phyloP scores from a whole-genome alignment of 495 filamentous ascomycete species.

The Xylaria flabelliformis region DNA sequence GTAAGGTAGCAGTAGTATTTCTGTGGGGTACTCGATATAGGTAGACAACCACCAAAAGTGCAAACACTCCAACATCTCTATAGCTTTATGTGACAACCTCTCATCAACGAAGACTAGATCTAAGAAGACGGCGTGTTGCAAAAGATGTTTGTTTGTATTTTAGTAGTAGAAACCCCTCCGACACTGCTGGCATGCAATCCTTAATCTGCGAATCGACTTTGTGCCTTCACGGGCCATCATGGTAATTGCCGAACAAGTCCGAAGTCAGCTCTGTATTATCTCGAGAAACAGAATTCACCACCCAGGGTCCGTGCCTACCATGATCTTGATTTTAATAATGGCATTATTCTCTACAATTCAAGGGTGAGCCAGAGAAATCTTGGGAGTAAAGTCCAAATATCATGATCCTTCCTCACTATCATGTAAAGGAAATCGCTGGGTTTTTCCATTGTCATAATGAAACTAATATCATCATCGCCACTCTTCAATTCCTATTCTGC shows the following conservation, averaged over 20 bases:
- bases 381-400: not conserved
- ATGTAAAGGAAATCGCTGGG: constrained; percentile 1
- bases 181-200: not conserved
- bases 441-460: not conserved
- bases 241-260: not conserved
- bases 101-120: not conserved
- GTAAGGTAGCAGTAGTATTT: too few relatives aligned
- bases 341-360: too few relatives aligned
- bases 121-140: not conserved
- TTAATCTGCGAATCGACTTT: not conserved
- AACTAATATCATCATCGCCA: not conserved
- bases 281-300: not conserved
- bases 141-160: not conserved
- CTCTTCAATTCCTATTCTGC: not conserved
- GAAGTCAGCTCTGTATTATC: not conserved
- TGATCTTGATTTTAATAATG: not conserved
- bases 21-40: not conserved
- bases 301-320: not conserved
- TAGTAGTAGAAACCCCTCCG: not conserved
- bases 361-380: not conserved
- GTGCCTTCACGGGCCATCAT: not conserved
- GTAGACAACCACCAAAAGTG: not conserved
- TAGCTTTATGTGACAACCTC: not conserved
- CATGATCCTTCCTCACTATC: not conserved
- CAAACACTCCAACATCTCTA: not conserved